Evolutionary conservation across 768 basidiomycete species (phyloP).

Genomic region (Boletus rex-veris): DNA sequence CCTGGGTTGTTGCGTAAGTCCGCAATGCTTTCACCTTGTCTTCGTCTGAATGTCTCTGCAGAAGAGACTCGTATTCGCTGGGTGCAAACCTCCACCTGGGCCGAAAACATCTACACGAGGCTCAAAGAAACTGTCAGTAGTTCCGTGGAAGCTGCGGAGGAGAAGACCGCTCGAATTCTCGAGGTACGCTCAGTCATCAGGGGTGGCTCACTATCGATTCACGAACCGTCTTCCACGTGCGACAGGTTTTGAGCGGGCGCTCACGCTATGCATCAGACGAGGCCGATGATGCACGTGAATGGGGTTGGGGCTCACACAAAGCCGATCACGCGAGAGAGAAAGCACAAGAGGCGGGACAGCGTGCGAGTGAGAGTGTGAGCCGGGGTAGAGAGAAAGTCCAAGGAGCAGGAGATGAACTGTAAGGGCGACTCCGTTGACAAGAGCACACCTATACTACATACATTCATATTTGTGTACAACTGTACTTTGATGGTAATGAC

Average conservation of each 20-base stretch:
- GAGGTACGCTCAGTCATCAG: constrained; percentile 21
- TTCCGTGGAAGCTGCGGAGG: constrained; percentile 73
- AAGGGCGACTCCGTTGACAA: background rate
- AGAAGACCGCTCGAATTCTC: constrained; percentile 54
- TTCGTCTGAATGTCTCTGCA: constrained; percentile 22
- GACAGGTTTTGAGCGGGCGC: constrained; percentile 40
- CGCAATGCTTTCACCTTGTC: constrained; percentile 12
- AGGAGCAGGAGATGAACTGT: background rate
- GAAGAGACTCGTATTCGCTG: constrained; percentile 79
- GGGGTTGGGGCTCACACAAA: constrained; percentile 22
- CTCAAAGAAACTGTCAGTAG: constrained; percentile 65
- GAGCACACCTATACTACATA: too few species aligned
- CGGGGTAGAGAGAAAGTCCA: background rate
- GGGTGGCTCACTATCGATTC: background rate
- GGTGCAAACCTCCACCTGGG: constrained; percentile 58
- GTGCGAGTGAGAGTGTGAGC: constrained; percentile 11
- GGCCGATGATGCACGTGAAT: constrained; percentile 24
- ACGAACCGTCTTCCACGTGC: background rate
- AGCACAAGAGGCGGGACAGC: constrained; percentile 26
- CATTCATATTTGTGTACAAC: background rate
- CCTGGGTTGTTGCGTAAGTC: constrained; percentile 72
- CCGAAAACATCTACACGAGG: constrained; percentile 54
- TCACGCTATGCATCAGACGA: constrained; percentile 27
- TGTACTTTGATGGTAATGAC: background rate
- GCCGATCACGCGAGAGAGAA: constrained; percentile 23